Evolutionary conservation across 2,329 filamentous ascomycete genomes (phyloP).

Genomic region (Talaromyces sp.): DNA sequence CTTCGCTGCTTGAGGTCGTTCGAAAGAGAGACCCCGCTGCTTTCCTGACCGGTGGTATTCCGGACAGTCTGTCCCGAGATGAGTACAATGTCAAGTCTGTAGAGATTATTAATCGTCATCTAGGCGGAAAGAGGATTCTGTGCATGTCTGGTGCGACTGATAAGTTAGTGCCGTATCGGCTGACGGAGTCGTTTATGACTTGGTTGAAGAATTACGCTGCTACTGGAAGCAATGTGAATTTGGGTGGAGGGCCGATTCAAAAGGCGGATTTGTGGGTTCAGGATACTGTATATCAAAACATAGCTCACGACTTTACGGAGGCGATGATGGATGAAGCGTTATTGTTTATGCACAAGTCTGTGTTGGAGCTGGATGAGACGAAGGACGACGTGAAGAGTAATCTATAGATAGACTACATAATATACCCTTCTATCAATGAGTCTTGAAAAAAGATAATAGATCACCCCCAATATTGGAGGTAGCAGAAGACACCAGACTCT

Average conservation of each 20-base stretch:
- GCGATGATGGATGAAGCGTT: conserved; percentile 56
- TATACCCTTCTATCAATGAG: conserved; percentile 16
- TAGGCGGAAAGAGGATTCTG: conserved; percentile 54
- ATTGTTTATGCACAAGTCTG: conserved; percentile 50
- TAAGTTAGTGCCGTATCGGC: conserved; percentile 59
- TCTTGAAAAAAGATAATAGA: conserved; percentile 34
- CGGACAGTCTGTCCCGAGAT: conserved; percentile 33
- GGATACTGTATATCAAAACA: conserved; percentile 55
- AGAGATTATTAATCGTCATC: conserved; percentile 35
- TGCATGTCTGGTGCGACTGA: conserved; percentile 55
- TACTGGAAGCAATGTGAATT: conserved; percentile 47
- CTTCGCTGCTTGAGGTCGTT: conserved; percentile 61
- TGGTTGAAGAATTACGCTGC: conserved; percentile 51
- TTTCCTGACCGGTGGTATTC: conserved; percentile 60
- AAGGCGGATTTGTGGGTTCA: conserved; percentile 46
- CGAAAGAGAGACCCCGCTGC: conserved; percentile 70
- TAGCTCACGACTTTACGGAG: conserved; percentile 57
- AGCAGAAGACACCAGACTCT: conserved; percentile 51
- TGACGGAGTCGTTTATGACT: conserved; percentile 54
- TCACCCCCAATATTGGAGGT: conserved; percentile 27
- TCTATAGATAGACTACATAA: conserved; percentile 14
- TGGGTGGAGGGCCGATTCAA: conserved; percentile 35
- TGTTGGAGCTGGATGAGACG: conserved; percentile 27
- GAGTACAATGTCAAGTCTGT: conserved; percentile 40
- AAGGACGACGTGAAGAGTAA: conserved; percentile 33